Conservation (phyloP, 495 filamentous ascomycete genomes). For the Aspergillus ostianus region DNA sequence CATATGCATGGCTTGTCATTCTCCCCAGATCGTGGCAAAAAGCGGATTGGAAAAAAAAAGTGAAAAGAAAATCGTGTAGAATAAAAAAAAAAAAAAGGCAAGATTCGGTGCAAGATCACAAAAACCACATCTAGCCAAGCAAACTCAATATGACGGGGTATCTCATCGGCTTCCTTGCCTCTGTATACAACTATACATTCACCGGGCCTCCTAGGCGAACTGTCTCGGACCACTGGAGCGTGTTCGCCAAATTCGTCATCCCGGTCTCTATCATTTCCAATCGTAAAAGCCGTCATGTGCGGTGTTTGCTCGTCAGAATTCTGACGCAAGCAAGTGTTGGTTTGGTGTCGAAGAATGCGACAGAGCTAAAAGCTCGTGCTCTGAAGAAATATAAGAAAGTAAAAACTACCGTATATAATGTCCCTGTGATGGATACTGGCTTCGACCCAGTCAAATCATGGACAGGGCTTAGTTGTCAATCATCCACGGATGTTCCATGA, state of each 20-base stretch:
- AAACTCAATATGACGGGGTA: slow-evolving; percentile 8
- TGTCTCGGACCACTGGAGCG: background rate
- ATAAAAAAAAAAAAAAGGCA: background rate
- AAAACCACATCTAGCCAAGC: slow-evolving; percentile 3
- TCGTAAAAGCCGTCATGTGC: slow-evolving; percentile 16
- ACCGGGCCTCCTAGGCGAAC: background rate
- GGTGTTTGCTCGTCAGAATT: slow-evolving; percentile 6
- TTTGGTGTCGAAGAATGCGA: background rate
- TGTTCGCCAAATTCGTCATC: background rate
- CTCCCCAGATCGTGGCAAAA: slow-evolving; percentile 1
- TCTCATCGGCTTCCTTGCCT: slow-evolving; percentile 7
- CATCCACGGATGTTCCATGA: slow-evolving; percentile 83
- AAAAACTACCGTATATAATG: slow-evolving; percentile 1
- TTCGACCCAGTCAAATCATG: background rate
- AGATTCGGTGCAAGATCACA: background rate
- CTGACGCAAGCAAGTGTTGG: slow-evolving; percentile 6
- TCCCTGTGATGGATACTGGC: background rate
- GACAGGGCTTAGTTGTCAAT: slow-evolving; percentile 19
- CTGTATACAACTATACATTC: background rate
- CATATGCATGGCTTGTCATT: background rate
- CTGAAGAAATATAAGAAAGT: slow-evolving; percentile 10
- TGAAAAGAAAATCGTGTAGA: slow-evolving; percentile 5
- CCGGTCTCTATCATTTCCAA: slow-evolving; percentile 12
- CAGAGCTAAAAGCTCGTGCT: background rate
- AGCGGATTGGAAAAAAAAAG: slow-evolving; percentile 5